Evolutionary conservation across 2,329 filamentous ascomycete species (phyloP), one percentile per base, ranked within the genome.

Genomic region (Teratosphaeriaceae sp.): DNA sequence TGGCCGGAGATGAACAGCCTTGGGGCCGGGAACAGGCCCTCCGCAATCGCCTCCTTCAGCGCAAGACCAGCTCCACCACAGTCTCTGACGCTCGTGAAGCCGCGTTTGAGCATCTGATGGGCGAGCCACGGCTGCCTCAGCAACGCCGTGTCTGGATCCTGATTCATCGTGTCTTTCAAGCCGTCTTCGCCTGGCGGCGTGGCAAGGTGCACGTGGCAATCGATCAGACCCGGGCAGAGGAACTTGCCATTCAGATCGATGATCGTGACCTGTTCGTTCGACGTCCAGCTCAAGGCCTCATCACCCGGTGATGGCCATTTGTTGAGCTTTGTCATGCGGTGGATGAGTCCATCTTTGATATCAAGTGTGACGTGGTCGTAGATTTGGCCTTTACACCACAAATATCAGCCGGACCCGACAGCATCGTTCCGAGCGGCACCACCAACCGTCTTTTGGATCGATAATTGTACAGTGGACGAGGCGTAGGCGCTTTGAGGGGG

Each of bases 61-160:
- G 76, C 73, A 0, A 73, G 58, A 0, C 66, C 65, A 1, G 77
- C 76, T 3, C 78, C 78, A 1, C 76, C 78, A 24, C 72, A 76
- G 53, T 82, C 78, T 3, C 78, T 69, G 2, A 76, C 67, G 1
- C 67, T 74, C 1, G 78, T 81, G 60, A 80, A 81, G 1, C 78
- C 78, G 15, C 76, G 68, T 30, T 62, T 57, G 0, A 81, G 66
- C 62, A 78, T 79, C 44, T 75, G 66, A 8, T 57, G 47, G 44
- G 64, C 67, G 5, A 74, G 62, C 44, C 67, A 75, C 0, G 75
- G 65, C 51, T 74, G 69, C 2, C 74, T 63, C 12, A 73, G 60
- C 3, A 67, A 56, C 0, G 66, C 67, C 1, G 65, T 65, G 23
- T 57, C 51, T 0, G 58, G 53, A 18, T 69, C 65, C 16, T 65